Base-by-base conservation (phyloP, 2,329 filamentous ascomycete species). In the Diaporthe australafricana region DNA sequence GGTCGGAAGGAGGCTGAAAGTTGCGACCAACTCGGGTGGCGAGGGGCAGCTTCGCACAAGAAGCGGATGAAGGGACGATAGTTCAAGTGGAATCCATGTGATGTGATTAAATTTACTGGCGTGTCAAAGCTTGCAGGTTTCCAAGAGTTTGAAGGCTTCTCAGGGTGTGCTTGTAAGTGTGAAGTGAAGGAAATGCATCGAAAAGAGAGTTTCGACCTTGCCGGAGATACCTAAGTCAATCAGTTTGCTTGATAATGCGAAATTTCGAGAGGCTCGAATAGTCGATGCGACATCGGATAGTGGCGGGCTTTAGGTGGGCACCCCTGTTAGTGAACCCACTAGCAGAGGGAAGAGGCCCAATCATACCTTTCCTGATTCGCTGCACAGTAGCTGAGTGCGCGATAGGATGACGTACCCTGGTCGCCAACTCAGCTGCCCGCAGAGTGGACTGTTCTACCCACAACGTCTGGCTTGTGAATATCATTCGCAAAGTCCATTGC, bases 231-330 rank as follows among this genome's bases (percentile, higher is more conserved):
- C 45, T 48, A 47, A 38, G 47, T 25, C 27, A 50, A 35, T 11
- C 47, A 40, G 35, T 32, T 42, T 74, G 72, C 60, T 74, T 74
- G 66, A 68, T 70, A 72, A 74, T 74, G 45, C 66, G 52, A 72
- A 68, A 47, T 72, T 57, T 55, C 53, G 22, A 70, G 30, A 72
- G 72, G 72, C 32, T 32, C 60, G 32, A 56, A 57, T 63, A 68
- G 32, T 27, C 27, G 67, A 72, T 57, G 72, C 72, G 72, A 74
- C 35, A 63, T 72, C 72, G 72, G 72, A 63, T 69, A 47, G 66
- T 69, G 66, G 42, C 42, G 42, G 53, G 3, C 30, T 38, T 12
- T 8, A 68, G 27, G 72, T 71, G 72, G 72, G 50, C 40, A 65
- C n/a, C 48, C 67, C 55, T 72, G 67, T 42, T 4, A 2, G 27